These are phyloP conservation scores for Brassica hybrid DNA, from an alignment of 441 rosid genomes.

Conservation along the genomic window DNA sequence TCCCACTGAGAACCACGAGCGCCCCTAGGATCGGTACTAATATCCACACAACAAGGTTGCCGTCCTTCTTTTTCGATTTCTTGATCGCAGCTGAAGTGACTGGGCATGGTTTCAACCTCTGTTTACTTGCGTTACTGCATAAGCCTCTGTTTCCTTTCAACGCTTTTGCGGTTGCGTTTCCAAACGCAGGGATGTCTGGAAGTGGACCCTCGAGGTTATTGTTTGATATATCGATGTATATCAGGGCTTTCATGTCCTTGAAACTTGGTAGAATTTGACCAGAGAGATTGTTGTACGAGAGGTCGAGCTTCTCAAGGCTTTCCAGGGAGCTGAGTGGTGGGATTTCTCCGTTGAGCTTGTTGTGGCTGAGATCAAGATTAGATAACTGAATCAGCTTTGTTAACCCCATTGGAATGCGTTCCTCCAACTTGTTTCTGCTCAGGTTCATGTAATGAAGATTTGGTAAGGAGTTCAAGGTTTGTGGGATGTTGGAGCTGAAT, in stretches of 20 bases:
- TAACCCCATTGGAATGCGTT: background rate
- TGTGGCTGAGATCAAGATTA: slow-evolving; percentile 15
- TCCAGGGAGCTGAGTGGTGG: slow-evolving; percentile 35
- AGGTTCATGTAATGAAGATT: slow-evolving; percentile 8
- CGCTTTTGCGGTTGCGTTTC: slow-evolving; percentile 31
- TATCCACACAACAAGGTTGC: slow-evolving; percentile 5
- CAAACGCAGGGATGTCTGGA: slow-evolving; percentile 41
- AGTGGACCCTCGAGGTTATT: slow-evolving; percentile 47
- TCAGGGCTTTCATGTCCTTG: slow-evolving; percentile 31
- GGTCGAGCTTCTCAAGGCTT: slow-evolving; percentile 40
- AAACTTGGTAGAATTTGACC: slow-evolving; percentile 44
- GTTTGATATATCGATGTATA: slow-evolving; percentile 41
- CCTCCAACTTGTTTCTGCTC: slow-evolving; percentile 9
- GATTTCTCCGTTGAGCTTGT: slow-evolving; percentile 39
- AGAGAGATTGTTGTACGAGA: slow-evolving; percentile 42
- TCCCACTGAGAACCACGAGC: slow-evolving; percentile 3
- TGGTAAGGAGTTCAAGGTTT: background rate
- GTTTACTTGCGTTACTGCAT: slow-evolving; percentile 32
- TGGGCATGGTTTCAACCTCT: slow-evolving; percentile 42
- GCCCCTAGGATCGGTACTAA: slow-evolving; percentile 12
- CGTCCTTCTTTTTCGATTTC: background rate
- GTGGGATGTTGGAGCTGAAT: slow-evolving; percentile 8
- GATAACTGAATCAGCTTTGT: background rate
- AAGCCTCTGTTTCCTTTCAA: slow-evolving; percentile 44
- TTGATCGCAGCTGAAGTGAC: background rate